Evolutionary conservation across 2,329 filamentous ascomycete genomes (phyloP).

Genomic region (Massarina eburnea): DNA sequence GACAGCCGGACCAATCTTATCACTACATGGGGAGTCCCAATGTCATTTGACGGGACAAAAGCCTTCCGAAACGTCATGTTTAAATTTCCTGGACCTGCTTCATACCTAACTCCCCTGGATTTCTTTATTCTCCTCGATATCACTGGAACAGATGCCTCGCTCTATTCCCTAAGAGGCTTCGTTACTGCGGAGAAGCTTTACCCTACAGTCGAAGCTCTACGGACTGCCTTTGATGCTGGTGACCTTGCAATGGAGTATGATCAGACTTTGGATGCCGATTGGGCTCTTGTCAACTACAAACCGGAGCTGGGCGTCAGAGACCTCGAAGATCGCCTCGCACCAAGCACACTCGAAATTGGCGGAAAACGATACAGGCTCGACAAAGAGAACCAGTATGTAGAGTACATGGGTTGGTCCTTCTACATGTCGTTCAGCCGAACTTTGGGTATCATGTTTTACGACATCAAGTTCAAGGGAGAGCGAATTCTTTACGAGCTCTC

Average conservation of each 20-base stretch:
- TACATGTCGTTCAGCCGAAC: slow-evolving; percentile 54
- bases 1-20: slow-evolving; percentile 24
- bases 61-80: slow-evolving; percentile 48
- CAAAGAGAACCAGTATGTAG: slow-evolving; percentile 46
- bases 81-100: slow-evolving; percentile 41
- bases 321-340: slow-evolving; percentile 47
- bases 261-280: slow-evolving; percentile 51
- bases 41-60: slow-evolving; percentile 43
- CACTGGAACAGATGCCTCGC: slow-evolving; percentile 47
- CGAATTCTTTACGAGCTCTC: slow-evolving; percentile 59
- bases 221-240: slow-evolving; percentile 48
- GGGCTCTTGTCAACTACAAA: slow-evolving; percentile 48
- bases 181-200: slow-evolving; percentile 57
- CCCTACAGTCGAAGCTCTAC: slow-evolving; percentile 52
- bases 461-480: slow-evolving; percentile 58
- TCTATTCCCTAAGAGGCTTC: slow-evolving; percentile 48
- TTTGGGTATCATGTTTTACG: slow-evolving; percentile 54
- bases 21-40: slow-evolving; percentile 35
- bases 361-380: slow-evolving; percentile 49
- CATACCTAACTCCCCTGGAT: slow-evolving; percentile 49
- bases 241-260: slow-evolving; percentile 49
- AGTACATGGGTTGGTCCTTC: slow-evolving; percentile 56
- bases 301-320: slow-evolving; percentile 26
- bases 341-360: slow-evolving; percentile 44
- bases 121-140: slow-evolving; percentile 50